Percentiles rank a stretch among this genome's conserved stretches.
phyloP scores from a whole-genome alignment of 1,139 yeast species.

The Tardiomyces digboiensis region DNA sequence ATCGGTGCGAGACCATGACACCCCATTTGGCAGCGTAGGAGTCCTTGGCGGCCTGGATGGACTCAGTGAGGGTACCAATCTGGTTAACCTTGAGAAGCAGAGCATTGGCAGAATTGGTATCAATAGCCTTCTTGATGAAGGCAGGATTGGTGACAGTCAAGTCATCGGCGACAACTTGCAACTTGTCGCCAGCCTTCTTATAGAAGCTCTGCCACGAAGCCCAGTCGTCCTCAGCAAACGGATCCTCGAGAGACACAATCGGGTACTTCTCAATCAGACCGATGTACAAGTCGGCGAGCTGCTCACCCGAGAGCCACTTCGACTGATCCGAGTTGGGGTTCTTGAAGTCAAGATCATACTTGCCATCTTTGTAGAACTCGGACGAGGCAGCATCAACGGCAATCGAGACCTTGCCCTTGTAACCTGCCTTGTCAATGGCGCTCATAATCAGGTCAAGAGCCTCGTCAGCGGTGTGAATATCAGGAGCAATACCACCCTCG shows the following conservation, averaged over 20 bases:
- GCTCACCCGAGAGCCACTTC: conserved; percentile 81
- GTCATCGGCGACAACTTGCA: conserved; percentile 95
- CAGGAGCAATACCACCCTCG: conserved; percentile 99
- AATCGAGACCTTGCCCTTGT: conserved; percentile 81
- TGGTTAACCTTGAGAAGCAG: conserved; percentile 88
- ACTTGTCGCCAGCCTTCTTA: conserved; percentile 49
- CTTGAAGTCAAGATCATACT: conserved; percentile 96
- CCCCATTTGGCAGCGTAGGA: conserved; percentile 94
- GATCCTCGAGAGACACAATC: conserved; percentile 95
- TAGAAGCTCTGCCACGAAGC: conserved; percentile 89
- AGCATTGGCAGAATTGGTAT: conserved; percentile 89
- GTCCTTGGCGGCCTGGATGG: conserved; percentile 87
- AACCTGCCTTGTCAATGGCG: conserved; percentile 87
- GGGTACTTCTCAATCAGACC: conserved; percentile 80
- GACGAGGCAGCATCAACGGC: conserved; percentile 96
- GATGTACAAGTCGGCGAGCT: conserved; percentile 77
- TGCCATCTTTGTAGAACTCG: conserved; percentile 92
- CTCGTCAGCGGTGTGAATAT: conserved; percentile 85
- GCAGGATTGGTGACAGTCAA: conserved; percentile 95
- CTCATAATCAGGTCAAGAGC: conserved; percentile 85
- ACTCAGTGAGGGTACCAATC: conserved; percentile 85
- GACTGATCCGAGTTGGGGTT: conserved; percentile 83
- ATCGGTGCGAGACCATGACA: conserved; percentile 96
- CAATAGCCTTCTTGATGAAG: conserved; percentile 90
- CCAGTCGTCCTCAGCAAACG: conserved; percentile 99